Conservation (phyloP, 768 basidiomycete genomes). For the Suillus ampliporus region DNA sequence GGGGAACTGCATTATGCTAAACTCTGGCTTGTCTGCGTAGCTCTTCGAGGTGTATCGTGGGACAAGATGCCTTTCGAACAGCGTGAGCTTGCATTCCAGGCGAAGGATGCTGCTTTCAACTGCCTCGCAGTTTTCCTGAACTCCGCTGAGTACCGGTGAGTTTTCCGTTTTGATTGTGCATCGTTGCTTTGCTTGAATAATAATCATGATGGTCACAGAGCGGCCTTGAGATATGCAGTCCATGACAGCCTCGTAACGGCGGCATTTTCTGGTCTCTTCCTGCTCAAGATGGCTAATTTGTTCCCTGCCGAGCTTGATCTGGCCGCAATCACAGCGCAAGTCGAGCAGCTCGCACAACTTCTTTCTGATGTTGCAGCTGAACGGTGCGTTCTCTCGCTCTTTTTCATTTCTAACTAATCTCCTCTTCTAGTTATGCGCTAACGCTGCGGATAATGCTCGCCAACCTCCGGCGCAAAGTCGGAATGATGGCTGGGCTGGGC, state of each 20-base stretch:
- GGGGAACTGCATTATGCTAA: constrained; percentile 93
- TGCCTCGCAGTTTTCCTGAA: constrained; percentile 86
- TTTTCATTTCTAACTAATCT: background rate
- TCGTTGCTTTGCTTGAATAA: background rate
- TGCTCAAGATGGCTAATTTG: constrained; percentile 93
- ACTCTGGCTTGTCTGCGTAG: constrained; percentile 93
- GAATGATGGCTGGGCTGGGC: constrained; percentile 56
- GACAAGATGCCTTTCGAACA: constrained; percentile 97
- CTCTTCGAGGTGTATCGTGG: constrained; percentile 90
- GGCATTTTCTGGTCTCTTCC: constrained; percentile 89
- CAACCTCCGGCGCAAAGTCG: constrained; percentile 88
- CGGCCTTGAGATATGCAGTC: constrained; percentile 90
- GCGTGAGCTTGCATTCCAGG: constrained; percentile 92
- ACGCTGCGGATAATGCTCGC: constrained; percentile 94
- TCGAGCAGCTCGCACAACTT: constrained; percentile 89
- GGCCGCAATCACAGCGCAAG: constrained; percentile 75
- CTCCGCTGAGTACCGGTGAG: constrained; percentile 79
- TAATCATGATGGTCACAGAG: constrained; percentile 47
- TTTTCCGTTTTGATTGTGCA: background rate
- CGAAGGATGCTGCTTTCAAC: constrained; percentile 89
- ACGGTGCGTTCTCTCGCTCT: constrained; percentile 50
- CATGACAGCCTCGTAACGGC: constrained; percentile 93
- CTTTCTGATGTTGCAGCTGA: constrained; percentile 94
- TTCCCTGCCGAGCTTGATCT: constrained; percentile 88
- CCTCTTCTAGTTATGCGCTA: constrained; percentile 72